These are phyloP conservation scores for Trichosporon coremiiforme DNA, from an alignment of 1,284 basidiomycete species.

Conservation along the genomic window DNA sequence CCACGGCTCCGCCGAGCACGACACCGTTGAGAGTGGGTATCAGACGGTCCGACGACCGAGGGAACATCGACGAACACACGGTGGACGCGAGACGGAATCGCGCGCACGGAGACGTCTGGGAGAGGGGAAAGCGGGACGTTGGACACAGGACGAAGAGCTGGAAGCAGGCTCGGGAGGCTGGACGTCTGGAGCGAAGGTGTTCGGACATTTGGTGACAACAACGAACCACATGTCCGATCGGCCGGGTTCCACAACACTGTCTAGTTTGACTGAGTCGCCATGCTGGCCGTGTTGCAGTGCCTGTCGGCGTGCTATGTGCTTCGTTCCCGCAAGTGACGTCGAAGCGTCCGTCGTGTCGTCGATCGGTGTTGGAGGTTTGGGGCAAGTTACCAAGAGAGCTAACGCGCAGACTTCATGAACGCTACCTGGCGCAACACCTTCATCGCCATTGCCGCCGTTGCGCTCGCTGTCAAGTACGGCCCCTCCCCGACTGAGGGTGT, in stretches of 20 bases:
- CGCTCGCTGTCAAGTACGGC: conserved; percentile 47
- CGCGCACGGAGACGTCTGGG: neutral
- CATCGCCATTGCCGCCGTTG: conserved; percentile 34
- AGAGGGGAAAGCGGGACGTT: neutral
- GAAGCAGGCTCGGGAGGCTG: neutral
- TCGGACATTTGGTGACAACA: neutral
- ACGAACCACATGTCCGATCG: neutral
- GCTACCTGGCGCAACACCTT: conserved; percentile 50
- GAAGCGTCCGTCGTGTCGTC: neutral
- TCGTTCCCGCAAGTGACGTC: neutral
- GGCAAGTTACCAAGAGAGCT: neutral
- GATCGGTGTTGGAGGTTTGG: neutral
- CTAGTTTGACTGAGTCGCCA: neutral
- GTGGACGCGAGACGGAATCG: neutral
- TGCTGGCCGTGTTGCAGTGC: neutral
- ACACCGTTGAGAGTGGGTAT: conserved; percentile 42
- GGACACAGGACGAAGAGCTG: neutral
- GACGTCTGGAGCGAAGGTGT: neutral
- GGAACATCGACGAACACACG: neutral
- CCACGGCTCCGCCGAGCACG: conserved; percentile 28
- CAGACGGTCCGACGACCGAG: neutral
- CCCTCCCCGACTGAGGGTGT: conserved; percentile 42
- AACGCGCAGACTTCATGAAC: conserved; percentile 51
- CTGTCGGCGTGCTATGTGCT: neutral
- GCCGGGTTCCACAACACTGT: neutral